phyloP scores from a whole-genome alignment of 2,329 filamentous ascomycete genomes.

The Hypoxylon sp. region DNA sequence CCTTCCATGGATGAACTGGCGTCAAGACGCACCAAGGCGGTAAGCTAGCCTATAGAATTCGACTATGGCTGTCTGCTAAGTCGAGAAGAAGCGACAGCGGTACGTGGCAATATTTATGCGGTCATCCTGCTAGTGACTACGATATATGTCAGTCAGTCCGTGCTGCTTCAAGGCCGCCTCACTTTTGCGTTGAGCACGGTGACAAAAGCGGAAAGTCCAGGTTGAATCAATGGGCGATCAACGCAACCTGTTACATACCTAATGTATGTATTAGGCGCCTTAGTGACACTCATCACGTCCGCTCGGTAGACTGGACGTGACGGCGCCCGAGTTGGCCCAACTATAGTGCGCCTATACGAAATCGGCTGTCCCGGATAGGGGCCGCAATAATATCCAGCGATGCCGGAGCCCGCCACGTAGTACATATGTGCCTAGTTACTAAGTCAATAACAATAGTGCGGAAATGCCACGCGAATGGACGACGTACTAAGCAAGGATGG shows the following conservation, averaged over 20 bases:
- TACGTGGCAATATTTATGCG: constrained; percentile 33
- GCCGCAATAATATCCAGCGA: neutral
- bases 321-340: neutral
- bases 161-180: constrained; percentile 1
- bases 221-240: too few species aligned
- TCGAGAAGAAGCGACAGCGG: constrained; percentile 10
- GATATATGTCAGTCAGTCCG: constrained; percentile 1
- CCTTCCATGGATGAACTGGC: neutral
- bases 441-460: neutral
- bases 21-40: constrained; percentile 9
- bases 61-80: constrained; percentile 2
- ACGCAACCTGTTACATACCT: neutral
- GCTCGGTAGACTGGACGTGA: neutral
- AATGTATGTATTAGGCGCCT: neutral
- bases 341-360: neutral
- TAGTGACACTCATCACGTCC: neutral
- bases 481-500: neutral
- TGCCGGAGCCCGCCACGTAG: neutral
- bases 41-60: constrained; percentile 18
- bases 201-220: constrained; percentile 6
- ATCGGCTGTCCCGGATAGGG: constrained; percentile 2
- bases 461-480: neutral
- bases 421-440: too few species aligned
- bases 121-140: constrained; percentile 26
- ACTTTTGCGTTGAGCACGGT: neutral